phyloP scores from a whole-genome alignment of 2,329 filamentous ascomycete genomes.

The Arthrocladium fulminans region DNA sequence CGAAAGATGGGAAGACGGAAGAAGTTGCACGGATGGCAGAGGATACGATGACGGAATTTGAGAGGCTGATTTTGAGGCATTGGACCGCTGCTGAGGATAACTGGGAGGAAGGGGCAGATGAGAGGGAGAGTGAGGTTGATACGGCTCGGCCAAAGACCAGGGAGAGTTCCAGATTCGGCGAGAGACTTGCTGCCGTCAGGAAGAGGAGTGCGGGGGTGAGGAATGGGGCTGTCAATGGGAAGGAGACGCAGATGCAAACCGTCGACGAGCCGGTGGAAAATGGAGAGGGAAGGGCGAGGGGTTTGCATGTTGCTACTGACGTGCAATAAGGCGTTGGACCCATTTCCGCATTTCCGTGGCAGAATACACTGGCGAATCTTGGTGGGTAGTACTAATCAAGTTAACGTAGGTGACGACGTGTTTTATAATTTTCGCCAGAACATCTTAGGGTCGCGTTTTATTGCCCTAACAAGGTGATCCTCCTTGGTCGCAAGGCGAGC shows the following conservation, averaged over 20 bases:
- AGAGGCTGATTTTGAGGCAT: slow-evolving; percentile 11
- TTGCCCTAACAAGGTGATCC: too few species aligned
- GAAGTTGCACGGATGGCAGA: slow-evolving; percentile 15
- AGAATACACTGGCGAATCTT: too few species aligned
- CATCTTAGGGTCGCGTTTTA: too few species aligned
- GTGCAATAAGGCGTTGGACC: too few species aligned
- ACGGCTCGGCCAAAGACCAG: not conserved
- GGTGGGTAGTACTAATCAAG: too few species aligned
- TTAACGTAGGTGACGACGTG: too few species aligned
- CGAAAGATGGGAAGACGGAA: slow-evolving; percentile 9
- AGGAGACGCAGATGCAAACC: not conserved
- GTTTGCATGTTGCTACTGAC: slow-evolving; percentile 2
- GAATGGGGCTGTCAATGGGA: not conserved
- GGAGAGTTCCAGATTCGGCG: not conserved
- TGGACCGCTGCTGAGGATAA: slow-evolving; percentile 5
- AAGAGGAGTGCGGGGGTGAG: not conserved
- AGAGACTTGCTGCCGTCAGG: not conserved
- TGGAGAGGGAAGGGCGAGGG: not conserved
- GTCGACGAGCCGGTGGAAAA: not conserved
- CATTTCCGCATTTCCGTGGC: too few species aligned
- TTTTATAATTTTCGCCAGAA: too few species aligned
- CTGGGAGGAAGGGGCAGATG: slow-evolving; percentile 2
- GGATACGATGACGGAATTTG: slow-evolving; percentile 19
- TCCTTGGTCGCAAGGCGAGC: too few species aligned
- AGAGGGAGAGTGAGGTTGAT: slow-evolving; percentile 1